A percentile compares a stretch with the other conserved stretches of the same genome.
Conservation (phyloP, 768 basidiomycete species). For the Fibroporia radiculosa region DNA sequence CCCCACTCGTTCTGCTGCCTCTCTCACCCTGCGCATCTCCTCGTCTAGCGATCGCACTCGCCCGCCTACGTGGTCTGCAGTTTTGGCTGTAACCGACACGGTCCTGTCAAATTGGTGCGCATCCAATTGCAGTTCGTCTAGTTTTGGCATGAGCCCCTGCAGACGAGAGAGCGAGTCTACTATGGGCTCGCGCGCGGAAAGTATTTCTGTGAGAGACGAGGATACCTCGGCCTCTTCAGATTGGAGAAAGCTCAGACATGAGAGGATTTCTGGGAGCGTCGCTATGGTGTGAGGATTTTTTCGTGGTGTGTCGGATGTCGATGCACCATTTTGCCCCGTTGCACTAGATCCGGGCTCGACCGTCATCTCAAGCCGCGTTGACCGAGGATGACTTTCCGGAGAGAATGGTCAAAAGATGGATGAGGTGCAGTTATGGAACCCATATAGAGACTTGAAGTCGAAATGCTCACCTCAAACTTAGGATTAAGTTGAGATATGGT, state of each 20-base stretch:
- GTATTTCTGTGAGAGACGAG: slow-evolving; percentile 57
- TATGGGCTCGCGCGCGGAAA: slow-evolving; percentile 64
- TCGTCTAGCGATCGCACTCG: slow-evolving; percentile 84
- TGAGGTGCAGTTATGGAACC: too few relatives aligned
- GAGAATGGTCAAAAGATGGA: too few relatives aligned
- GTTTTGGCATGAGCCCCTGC: slow-evolving; percentile 47
- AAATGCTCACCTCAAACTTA: too few relatives aligned
- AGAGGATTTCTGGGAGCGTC: slow-evolving; percentile 60
- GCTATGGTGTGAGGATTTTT: slow-evolving; percentile 35
- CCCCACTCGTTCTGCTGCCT: slow-evolving; percentile 85
- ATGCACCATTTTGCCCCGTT: too few relatives aligned
- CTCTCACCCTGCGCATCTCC: slow-evolving; percentile 85
- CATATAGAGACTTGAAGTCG: too few relatives aligned
- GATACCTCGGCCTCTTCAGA: slow-evolving; percentile 75
- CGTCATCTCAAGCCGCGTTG: too few relatives aligned
- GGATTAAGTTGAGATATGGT: too few relatives aligned
- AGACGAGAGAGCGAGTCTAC: slow-evolving; percentile 53
- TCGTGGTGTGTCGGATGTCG: slow-evolving; percentile 2
- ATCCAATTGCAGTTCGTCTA: slow-evolving; percentile 57
- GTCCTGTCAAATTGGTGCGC: slow-evolving; percentile 45
- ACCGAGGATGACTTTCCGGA: too few relatives aligned
- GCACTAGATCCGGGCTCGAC: too few relatives aligned
- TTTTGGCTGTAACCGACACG: slow-evolving; percentile 68
- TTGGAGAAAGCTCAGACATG: slow-evolving; percentile 68
- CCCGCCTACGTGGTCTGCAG: slow-evolving; percentile 85